phyloP scores from a whole-genome alignment of 2,329 filamentous ascomycete species.

The Xylariales sp. region DNA sequence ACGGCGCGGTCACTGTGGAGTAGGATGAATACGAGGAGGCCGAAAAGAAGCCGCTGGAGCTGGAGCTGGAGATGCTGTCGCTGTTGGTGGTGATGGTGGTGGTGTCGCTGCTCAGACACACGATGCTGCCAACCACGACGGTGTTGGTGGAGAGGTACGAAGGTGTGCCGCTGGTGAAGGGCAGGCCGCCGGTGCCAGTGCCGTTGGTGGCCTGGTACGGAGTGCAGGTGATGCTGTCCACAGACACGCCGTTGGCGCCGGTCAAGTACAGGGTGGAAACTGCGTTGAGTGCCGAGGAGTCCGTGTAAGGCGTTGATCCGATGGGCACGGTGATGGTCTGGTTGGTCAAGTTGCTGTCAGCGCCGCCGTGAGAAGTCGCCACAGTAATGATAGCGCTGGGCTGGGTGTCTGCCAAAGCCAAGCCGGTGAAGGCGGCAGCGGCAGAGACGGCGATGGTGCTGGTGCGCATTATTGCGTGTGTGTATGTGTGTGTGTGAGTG shows the following conservation, averaged over 20 bases:
- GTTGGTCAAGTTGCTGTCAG: constrained; percentile 6
- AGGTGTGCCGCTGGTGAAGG: constrained; percentile 14
- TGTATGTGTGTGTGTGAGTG: too few relatives aligned
- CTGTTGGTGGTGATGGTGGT: too few relatives aligned
- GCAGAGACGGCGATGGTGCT: constrained; percentile 11
- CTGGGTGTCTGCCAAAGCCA: not conserved
- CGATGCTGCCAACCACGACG: constrained; percentile 17
- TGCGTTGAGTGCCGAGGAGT: constrained; percentile 7
- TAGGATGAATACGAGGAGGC: too few relatives aligned
- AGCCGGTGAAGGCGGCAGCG: constrained; percentile 7
- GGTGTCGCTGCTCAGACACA: constrained; percentile 12
- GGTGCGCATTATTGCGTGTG: constrained; percentile 17
- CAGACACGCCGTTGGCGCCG: not conserved
- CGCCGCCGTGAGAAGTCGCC: constrained; percentile 13
- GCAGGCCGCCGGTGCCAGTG: constrained; percentile 10
- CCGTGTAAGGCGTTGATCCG: constrained; percentile 10
- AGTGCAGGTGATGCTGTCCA: constrained; percentile 13
- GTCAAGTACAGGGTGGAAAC: constrained; percentile 20
- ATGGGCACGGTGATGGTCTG: constrained; percentile 9
- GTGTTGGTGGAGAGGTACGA: constrained; percentile 19
- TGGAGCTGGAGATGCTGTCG: too few relatives aligned
- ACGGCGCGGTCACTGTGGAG: too few relatives aligned
- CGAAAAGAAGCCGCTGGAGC: too few relatives aligned
- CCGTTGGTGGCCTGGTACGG: constrained; percentile 13
- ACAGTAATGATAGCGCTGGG: constrained; percentile 10